Conservation (phyloP, 2,329 filamentous ascomycete species). For the Colletotrichum caudatum region DNA sequence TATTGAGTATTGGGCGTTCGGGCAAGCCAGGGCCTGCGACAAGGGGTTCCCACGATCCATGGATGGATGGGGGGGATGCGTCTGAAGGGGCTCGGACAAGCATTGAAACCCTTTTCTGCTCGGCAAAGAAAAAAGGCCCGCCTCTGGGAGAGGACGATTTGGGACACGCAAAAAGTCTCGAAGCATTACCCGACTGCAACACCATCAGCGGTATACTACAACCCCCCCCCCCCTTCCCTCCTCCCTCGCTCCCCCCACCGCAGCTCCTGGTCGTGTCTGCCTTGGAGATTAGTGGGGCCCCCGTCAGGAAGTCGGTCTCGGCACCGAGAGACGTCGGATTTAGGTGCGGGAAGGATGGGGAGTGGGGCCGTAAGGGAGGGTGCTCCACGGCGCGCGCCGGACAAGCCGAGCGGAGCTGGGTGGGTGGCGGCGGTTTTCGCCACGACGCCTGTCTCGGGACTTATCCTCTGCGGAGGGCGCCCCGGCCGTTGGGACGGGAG, state of each 20-base stretch:
- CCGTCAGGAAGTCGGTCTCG: background rate
- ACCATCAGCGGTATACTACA: background rate
- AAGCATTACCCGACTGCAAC: background rate
- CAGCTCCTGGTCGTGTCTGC: background rate
- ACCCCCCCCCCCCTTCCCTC: background rate
- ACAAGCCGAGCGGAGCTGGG: background rate
- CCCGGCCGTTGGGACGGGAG: background rate
- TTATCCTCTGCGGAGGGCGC: background rate
- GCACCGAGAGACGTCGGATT: slow-evolving; percentile 27
- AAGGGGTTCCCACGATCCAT: slow-evolving; percentile 27
- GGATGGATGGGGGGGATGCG: background rate
- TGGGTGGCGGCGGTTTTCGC: background rate
- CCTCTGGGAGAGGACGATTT: no score
- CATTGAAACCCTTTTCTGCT: background rate
- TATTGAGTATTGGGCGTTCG: background rate
- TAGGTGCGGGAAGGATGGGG: slow-evolving; percentile 20
- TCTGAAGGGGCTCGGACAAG: background rate
- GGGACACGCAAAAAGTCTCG: background rate
- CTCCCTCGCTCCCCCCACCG: no score
- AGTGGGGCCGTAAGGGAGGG: slow-evolving; percentile 31
- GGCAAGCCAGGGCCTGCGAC: slow-evolving; percentile 26
- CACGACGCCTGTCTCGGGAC: background rate
- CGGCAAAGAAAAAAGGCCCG: background rate
- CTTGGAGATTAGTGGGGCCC: background rate
- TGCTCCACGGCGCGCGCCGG: slow-evolving; percentile 1